Evolutionary conservation across 2,329 filamentous ascomycete species (phyloP), one percentile per base, ranked within the genome.

Genomic region (Xylariaceae sp.): DNA sequence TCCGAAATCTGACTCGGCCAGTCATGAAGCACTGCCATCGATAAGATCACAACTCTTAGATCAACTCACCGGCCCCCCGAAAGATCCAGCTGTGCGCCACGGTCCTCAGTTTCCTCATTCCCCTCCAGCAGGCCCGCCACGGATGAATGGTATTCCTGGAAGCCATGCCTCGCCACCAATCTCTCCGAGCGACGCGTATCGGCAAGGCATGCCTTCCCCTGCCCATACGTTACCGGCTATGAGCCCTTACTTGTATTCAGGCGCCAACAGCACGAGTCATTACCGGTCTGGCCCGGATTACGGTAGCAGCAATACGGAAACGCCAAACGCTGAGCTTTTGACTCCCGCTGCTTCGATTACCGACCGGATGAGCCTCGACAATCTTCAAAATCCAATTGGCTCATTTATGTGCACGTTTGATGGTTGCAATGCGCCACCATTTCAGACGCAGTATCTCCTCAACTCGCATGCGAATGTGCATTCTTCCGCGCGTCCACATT

Each of bases 401-500:
- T 74, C 74, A 3, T 89, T 82, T 67, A 74, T 81, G 44, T 93
- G 89, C 70, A 78, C 73, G 65, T 75, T 77, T 48, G 65, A 78
- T 7, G 88, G 87, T 7, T 95, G 90, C 70, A 89, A 72, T 40
- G 89, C 90, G 1, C 74, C 79, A 26, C 86, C 90, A 0, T 95
- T 95, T 64, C 88, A 91, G 66, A 95, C 90, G 0, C 85, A 87
- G 65, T 87, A 87, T 74, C 78, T 93, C 9, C 77, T 93, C 20
- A 93, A 91, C 71, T 93, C 90, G 0, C 90, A 93, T 67, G 85
- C 87, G 50, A 89, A 89, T 61, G 86, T 89, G 3, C 86, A 89
- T 71, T 89, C 86, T 1, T 84, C 82, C 2, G 81, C 78, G 20
- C 77, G 86, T 26, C 86, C 86, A 7, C 86, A 89, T 67, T 89